Evolutionary conservation across 805 yeast species (phyloP), one percentile per base, ranked within the genome.

Genomic region (Debaryomyces castellii): DNA sequence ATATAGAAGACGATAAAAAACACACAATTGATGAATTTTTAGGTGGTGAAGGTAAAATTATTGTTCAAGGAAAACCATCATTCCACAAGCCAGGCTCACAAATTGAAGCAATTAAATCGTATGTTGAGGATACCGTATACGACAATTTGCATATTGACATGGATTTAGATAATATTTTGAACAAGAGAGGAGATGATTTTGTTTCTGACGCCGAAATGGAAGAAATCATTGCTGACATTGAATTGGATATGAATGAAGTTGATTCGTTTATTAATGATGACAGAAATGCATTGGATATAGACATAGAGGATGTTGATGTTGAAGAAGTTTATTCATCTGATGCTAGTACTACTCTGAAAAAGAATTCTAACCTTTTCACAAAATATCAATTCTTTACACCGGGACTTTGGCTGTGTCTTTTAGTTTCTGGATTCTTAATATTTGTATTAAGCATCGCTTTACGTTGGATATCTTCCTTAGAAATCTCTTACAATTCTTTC

Each of bases 401-500:
- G 12, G 97, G 96, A 17, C 72, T 92, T 48, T 81, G 88, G 68
- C 85, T 87, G 83, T 77, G 85, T 45, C 66, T 85, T 48, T 64
- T 91, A 36, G 89, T 89, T 14, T 73, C 89, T 2, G 62, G 77
- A 10, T 63, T 88, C 50, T 69, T 90, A 51, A 46, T 88, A 17
- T 66, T 66, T 28, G 73, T 89, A 34, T 69, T 89, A 45, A 59
- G 73, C 41, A 69, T 76, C 42, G 92, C 95, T 12, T 73, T 89
- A 49, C 59, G 78, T 42, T 89, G 96, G 94, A 69, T 89, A 40
- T 61, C 80, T 20, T 73, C 84, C 17, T 66, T 90, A 53, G 83
- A 86, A 59, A 86, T 90, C 54, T 80, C 92, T 58, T 89, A 90
- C 72, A 81, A 81, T 52, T 83, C 96, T 11, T 84, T 90, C 58